Conservation (phyloP, 2,329 filamentous ascomycete species). For the Paracorniculantispora psalliotae region DNA sequence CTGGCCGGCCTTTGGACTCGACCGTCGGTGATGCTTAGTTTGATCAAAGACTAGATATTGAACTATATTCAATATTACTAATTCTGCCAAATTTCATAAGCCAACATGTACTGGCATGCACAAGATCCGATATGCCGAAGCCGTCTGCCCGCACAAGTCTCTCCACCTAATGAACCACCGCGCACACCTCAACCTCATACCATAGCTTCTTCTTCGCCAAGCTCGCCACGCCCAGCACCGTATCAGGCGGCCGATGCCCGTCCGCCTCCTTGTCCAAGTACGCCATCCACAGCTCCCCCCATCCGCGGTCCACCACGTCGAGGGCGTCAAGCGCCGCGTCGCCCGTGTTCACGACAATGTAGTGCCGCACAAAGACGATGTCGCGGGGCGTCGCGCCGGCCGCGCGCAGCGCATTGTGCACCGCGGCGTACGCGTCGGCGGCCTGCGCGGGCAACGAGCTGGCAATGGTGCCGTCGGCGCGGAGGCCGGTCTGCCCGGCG, state of each 20-base stretch:
- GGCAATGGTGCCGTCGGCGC: not conserved
- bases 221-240: not conserved
- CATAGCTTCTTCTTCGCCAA: not conserved
- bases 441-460: not conserved
- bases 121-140: too few species aligned
- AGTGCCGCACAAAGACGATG: not conserved
- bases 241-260: not conserved
- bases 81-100: too few species aligned
- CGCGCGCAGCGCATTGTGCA: not conserved
- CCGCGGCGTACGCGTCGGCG: not conserved
- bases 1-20: too few species aligned
- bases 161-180: not conserved
- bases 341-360: not conserved
- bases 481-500: not conserved
- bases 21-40: too few species aligned
- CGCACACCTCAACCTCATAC: not conserved
- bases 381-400: not conserved
- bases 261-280: not conserved
- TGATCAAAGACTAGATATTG: too few species aligned
- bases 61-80: too few species aligned
- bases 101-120: too few species aligned
- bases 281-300: not conserved
- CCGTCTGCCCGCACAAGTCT: too few species aligned
- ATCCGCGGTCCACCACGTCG: not conserved
- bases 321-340: not conserved